Base-by-base conservation (phyloP, 129 eudicot species). In the Silybum marianum region DNA sequence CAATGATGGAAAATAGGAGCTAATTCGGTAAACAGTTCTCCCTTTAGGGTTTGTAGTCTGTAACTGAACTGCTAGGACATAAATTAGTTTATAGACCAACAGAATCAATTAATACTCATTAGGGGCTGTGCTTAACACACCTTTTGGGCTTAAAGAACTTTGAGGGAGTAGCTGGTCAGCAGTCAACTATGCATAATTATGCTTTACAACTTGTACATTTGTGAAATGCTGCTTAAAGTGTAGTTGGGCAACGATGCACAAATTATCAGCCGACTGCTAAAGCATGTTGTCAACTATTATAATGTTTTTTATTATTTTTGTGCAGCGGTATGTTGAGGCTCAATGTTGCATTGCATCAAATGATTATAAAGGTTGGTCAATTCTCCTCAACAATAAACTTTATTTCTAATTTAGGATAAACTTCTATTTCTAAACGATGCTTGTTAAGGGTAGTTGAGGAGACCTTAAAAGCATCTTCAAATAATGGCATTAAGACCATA, bases 251-350 rank as follows among this genome's bases (percentile, higher is more conserved):
- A 62, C 12, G 26, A 24, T 21, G 25, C 63, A 51, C 18, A 51
- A 51, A 40, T 40, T 51, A 51, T 5, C 63, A 51, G 63, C 21
- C 4, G 63, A 51, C 22, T 51, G 63, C 19, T 13, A 51, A 51
- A 51, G 63, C 4, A 48, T n/a, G n/a, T n/a, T n/a, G n/a, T n/a
- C n/a, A n/a, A n/a, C n/a, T n/a, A 9, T 9, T 46, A 60, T 23
- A 23, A 80, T 19, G n/a, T 2, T 34, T 66, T 75, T 3, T 24
- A 70, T 19, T 76, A 14, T 67, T 76, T 71, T 44, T 38, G 72
- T 89, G 93, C 98, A 95, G 99, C 92, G 97, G 24, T 95, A 93
- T 83, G 92, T 88, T 60, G 98, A 95, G 88, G 99, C 99, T 79
- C 99, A 95, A 84, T 95, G 99, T 83, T 91, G 93, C 71, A 85